Evolutionary conservation across 257 asterid species (phyloP), one percentile per base, ranked within the genome.

Genomic region (Solanum etuberosum): DNA sequence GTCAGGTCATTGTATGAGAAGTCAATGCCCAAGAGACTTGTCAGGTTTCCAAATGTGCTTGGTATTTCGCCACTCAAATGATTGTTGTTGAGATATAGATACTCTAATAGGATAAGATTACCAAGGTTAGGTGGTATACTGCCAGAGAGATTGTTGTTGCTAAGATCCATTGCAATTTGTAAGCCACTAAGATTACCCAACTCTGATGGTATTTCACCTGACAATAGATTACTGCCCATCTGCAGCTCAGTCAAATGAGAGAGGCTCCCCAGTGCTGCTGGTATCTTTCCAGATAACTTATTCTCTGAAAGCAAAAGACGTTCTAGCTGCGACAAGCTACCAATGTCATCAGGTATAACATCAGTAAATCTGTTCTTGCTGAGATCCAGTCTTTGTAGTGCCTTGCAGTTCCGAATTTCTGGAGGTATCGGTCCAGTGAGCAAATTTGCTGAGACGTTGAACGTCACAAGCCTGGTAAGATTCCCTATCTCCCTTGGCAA

Each of bases 111-210:
- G 86, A 94, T 95, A 9, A 96, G 98, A 86, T 92, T 90, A 29
- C 99, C 98, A 76, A 96, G 96, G 92, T 95, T 91, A 40, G 95
- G 91, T 8, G 99, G 99, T 84, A 96, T 94, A 14, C 87, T 82
- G 80, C 98, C 98, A 1, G 98, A 94, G 73, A 96, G 91, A 25
- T 93, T 93, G 71, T 96, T 96, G 86, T 89, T 57, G 86, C 99
- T 96, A 86, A 96, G 96, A 90, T 96, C 92, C 94, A 96, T 86
- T 6, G 95, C 98, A 48, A 96, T 95, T 87, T 96, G 99, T 86
- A 96, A 90, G 85, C 98, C 95, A 0, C 90, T 89, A 21, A 96
- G 93, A 86, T 92, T 85, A 5, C 98, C 98, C 63, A 96, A 86
- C 93, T 95, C 96, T n/a, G 86, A 86, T 6, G 99, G 98, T 88